These are phyloP conservation scores for Aspergillus ibericus DNA, from an alignment of 2,329 filamentous ascomycete genomes.

Conservation along the genomic window DNA sequence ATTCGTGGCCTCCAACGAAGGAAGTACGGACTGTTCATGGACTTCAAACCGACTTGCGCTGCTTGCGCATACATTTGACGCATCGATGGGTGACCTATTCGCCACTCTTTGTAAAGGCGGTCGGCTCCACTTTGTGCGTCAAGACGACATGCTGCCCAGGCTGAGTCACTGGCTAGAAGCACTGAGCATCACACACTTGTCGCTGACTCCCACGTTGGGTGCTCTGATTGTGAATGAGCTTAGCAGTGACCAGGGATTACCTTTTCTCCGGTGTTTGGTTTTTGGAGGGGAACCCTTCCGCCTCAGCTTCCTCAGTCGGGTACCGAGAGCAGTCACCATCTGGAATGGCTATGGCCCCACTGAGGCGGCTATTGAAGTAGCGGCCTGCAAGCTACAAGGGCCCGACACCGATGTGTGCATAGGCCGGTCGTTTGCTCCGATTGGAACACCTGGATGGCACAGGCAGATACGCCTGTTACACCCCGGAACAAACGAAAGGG, in stretches of 20 bases:
- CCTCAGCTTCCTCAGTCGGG: background rate
- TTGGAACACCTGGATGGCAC: background rate
- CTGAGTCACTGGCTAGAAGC: background rate
- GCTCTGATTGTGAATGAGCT: background rate
- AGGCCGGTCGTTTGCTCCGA: background rate
- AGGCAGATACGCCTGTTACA: background rate
- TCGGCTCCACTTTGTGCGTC: background rate
- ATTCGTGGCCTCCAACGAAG: background rate
- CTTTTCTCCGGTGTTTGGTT: background rate
- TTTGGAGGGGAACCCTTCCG: constrained; percentile 11
- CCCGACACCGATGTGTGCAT: background rate
- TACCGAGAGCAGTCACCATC: background rate
- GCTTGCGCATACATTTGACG: constrained; percentile 6
- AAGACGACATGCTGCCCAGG: background rate
- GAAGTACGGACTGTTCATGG: constrained; percentile 7
- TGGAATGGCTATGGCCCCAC: constrained; percentile 11
- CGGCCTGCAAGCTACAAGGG: background rate
- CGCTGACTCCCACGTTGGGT: constrained; percentile 9
- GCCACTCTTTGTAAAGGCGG: constrained; percentile 7
- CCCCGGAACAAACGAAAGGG: background rate
- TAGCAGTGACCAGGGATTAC: background rate
- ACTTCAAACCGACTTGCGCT: constrained; percentile 6
- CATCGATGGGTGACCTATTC: constrained; percentile 9
- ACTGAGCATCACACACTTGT: constrained; percentile 1
- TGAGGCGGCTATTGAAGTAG: constrained; percentile 3